phyloP scores from a whole-genome alignment of 495 filamentous ascomycete species.

The Xylaria scruposa region DNA sequence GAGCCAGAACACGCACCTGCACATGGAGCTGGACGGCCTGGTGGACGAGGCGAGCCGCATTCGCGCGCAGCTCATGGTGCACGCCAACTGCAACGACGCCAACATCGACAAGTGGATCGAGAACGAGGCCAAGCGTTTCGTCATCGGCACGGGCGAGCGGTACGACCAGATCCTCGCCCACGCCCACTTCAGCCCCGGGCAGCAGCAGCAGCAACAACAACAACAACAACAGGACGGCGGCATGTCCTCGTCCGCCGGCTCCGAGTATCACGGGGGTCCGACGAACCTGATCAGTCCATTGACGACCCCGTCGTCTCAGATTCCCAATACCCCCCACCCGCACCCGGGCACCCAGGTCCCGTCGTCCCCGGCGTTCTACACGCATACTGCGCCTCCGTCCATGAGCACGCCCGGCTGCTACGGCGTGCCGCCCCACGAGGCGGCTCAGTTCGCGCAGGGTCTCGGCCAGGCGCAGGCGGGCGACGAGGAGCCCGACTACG shows the following conservation, averaged over 20 bases:
- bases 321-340: conserved; percentile 11
- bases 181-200: conserved; percentile 27
- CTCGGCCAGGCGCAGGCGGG: not conserved
- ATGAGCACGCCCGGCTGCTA: conserved; percentile 23
- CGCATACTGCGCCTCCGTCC: not conserved
- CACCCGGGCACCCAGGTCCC: not conserved
- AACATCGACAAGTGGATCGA: conserved; percentile 57
- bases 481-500: conserved; percentile 27
- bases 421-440: conserved; percentile 15
- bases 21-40: conserved; percentile 48
- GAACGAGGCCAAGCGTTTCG: conserved; percentile 51
- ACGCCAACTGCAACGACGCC: conserved; percentile 63
- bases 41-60: conserved; percentile 57
- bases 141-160: conserved; percentile 41
- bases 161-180: conserved; percentile 43
- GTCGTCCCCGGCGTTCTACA: conserved; percentile 25
- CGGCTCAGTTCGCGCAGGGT: conserved; percentile 13
- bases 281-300: conserved; percentile 23
- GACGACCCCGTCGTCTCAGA: conserved; percentile 17
- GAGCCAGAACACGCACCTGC: conserved; percentile 42
- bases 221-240: conserved; percentile 22
- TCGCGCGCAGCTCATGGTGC: conserved; percentile 64
- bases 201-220: not conserved
- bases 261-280: conserved; percentile 7
- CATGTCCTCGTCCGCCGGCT: conserved; percentile 20